phyloP scores from a whole-genome alignment of 192 early-diverging fungal species.

The Chytriomyces sp. region DNA sequence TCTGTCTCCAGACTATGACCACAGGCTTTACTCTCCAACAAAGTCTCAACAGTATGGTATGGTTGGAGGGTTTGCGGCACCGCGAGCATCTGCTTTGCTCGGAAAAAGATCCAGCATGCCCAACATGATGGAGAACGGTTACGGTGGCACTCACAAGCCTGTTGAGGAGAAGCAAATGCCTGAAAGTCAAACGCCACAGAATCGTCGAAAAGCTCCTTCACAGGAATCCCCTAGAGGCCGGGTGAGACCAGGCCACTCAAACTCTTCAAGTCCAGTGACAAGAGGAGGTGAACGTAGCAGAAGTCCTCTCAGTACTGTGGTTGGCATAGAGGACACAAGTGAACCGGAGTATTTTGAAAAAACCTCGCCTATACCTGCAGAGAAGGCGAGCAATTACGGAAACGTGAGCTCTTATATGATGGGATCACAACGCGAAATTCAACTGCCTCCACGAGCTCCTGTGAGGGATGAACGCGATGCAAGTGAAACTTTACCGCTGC shows the following conservation, averaged over 20 bases:
- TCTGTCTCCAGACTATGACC: slow-evolving; percentile 27
- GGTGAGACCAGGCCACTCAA: neutral
- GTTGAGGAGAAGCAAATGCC: too few species aligned
- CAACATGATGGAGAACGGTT: too few species aligned
- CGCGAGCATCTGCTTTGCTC: too few species aligned
- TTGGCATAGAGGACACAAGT: slow-evolving; percentile 12
- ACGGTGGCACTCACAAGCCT: too few species aligned
- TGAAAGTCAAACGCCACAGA: too few species aligned
- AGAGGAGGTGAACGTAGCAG: neutral
- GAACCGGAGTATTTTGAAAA: slow-evolving; percentile 7
- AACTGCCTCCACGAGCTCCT: neutral
- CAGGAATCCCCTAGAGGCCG: neutral
- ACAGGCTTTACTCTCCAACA: neutral
- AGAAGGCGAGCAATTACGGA: neutral
- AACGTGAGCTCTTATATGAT: neutral
- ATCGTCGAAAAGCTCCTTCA: neutral
- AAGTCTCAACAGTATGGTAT: neutral
- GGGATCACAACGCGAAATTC: neutral
- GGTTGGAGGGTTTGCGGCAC: neutral
- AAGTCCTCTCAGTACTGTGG: slow-evolving; percentile 1
- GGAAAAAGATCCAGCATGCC: too few species aligned
- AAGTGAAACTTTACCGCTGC: neutral
- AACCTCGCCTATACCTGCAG: neutral
- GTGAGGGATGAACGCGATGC: neutral
- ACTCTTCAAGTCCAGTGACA: neutral